Evolutionary conservation across 2,329 filamentous ascomycete genomes (phyloP).

Genomic region (Plectosphaerella cucumerina): DNA sequence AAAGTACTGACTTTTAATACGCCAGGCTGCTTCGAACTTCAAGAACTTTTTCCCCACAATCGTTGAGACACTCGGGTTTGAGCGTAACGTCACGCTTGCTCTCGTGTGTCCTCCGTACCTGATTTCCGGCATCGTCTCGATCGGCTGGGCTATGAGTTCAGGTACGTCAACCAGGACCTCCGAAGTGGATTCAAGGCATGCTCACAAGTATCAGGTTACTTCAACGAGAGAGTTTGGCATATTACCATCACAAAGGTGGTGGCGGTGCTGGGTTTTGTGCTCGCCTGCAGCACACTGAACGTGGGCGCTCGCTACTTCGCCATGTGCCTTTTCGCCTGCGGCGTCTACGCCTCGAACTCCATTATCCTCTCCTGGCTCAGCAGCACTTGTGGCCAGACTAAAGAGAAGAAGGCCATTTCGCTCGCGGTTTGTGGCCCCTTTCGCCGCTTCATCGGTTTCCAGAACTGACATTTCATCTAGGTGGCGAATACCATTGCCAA

Average conservation of each 20-base stretch:
- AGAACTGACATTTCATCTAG: no score
- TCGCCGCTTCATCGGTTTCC: no score
- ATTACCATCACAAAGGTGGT: constrained; percentile 30
- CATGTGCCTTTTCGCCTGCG: constrained; percentile 28
- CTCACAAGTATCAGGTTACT: constrained; percentile 35
- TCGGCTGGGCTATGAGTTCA: constrained; percentile 35
- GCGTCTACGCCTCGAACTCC: constrained; percentile 34
- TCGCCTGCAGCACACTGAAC: constrained; percentile 23
- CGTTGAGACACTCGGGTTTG: constrained; percentile 24
- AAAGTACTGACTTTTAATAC: no score
- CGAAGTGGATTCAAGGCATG: constrained; percentile 33
- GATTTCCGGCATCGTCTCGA: constrained; percentile 34
- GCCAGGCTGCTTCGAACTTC: constrained; percentile 31
- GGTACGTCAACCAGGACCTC: constrained; percentile 20
- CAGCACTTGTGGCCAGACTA: constrained; percentile 33
- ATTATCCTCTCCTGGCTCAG: constrained; percentile 38
- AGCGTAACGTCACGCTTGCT: constrained; percentile 33
- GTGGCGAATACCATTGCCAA: constrained; percentile 12
- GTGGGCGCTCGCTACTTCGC: constrained; percentile 24
- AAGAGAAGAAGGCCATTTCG: constrained; percentile 37
- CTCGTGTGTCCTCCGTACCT: constrained; percentile 43
- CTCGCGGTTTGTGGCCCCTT: constrained; percentile 25
- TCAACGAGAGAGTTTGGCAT: constrained; percentile 38
- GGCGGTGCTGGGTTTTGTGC: constrained; percentile 33
- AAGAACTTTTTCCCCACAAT: constrained; percentile 39